A percentile compares a stretch with the other conserved stretches of the same genome.
These are phyloP conservation scores for Leccinum boreale DNA, from an alignment of 768 basidiomycete species.

Conservation along the genomic window DNA sequence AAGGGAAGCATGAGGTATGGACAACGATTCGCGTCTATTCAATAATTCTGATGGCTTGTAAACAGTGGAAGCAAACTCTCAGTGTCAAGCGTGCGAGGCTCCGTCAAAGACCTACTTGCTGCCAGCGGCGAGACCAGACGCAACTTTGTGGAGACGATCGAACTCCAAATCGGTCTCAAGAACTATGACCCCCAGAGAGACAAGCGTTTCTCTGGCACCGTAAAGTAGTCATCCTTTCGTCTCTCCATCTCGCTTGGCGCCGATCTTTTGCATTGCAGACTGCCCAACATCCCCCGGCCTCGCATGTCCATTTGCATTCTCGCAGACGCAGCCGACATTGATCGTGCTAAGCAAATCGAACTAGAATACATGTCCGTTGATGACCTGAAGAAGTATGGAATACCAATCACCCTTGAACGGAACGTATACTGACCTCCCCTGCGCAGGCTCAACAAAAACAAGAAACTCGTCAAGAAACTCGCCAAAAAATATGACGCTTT, in stretches of 20 bases:
- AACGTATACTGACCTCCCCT: conserved; percentile 1
- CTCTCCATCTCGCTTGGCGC: neutral
- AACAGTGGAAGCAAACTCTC: conserved; percentile 73
- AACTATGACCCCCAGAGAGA: conserved; percentile 99
- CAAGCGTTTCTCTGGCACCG: conserved; percentile 99
- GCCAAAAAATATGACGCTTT: conserved; percentile 99
- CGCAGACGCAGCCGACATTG: conserved; percentile 97
- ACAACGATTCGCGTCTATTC: neutral
- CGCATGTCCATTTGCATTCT: conserved; percentile 99
- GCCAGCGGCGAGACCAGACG: conserved; percentile 87
- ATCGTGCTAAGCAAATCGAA: conserved; percentile 96
- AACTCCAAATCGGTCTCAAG: conserved; percentile 95
- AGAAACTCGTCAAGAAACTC: conserved; percentile 99
- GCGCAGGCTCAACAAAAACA: conserved; percentile 96
- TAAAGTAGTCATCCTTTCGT: conserved; percentile 60
- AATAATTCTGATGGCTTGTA: neutral
- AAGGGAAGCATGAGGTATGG: conserved; percentile 19
- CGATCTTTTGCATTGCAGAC: conserved; percentile 42
- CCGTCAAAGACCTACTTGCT: conserved; percentile 85
- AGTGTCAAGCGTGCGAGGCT: conserved; percentile 99
- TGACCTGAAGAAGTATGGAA: conserved; percentile 91
- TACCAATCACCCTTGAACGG: neutral
- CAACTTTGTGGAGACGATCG: conserved; percentile 95
- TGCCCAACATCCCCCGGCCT: conserved; percentile 95
- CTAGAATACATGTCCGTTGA: conserved; percentile 99